Evolutionary conservation across 2,329 filamentous ascomycete species (phyloP).

Genomic region (Colletotrichum sojae): DNA sequence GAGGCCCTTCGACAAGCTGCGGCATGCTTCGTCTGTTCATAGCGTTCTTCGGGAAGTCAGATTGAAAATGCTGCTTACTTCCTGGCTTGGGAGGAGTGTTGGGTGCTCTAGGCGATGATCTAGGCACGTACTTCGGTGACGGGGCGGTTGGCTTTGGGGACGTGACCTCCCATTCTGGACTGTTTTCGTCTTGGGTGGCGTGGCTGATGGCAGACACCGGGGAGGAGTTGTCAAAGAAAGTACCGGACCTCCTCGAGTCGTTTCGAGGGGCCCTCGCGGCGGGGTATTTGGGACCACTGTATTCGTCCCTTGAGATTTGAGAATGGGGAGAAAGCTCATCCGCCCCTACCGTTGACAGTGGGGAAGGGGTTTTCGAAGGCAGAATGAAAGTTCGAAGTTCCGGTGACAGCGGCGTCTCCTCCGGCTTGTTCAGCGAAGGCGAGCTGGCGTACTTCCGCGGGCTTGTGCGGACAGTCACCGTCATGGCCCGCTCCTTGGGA

Average conservation of each 20-base stretch:
- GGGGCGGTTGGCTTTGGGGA: not conserved
- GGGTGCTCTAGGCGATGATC: slow-evolving; percentile 9
- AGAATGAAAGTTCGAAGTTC: slow-evolving; percentile 42
- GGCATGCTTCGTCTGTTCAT: slow-evolving; percentile 64
- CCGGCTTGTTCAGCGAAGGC: slow-evolving; percentile 48
- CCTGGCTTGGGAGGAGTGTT: slow-evolving; percentile 14
- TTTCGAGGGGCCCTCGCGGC: slow-evolving; percentile 14
- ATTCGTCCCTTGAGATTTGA: slow-evolving; percentile 52
- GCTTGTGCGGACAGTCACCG: slow-evolving; percentile 38
- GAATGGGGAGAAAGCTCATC: slow-evolving; percentile 45
- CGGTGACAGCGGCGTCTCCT: slow-evolving; percentile 42
- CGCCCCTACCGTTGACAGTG: slow-evolving; percentile 42
- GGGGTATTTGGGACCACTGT: slow-evolving; percentile 45
- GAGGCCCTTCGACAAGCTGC: slow-evolving; percentile 64
- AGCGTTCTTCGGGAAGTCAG: slow-evolving; percentile 42
- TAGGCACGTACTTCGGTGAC: slow-evolving; percentile 10
- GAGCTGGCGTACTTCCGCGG: slow-evolving; percentile 51
- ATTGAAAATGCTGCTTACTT: slow-evolving; percentile 6
- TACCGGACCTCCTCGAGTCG: slow-evolving; percentile 42
- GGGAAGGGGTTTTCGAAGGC: slow-evolving; percentile 24
- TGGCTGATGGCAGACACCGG: slow-evolving; percentile 22
- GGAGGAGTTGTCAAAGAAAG: slow-evolving; percentile 39
- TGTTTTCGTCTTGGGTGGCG: not conserved
- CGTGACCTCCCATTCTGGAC: not conserved
- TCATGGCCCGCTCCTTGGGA: slow-evolving; percentile 21